phyloP scores from a whole-genome alignment of 176 grass and related monocot genomes.

The Rhynchospora breviuscula region DNA sequence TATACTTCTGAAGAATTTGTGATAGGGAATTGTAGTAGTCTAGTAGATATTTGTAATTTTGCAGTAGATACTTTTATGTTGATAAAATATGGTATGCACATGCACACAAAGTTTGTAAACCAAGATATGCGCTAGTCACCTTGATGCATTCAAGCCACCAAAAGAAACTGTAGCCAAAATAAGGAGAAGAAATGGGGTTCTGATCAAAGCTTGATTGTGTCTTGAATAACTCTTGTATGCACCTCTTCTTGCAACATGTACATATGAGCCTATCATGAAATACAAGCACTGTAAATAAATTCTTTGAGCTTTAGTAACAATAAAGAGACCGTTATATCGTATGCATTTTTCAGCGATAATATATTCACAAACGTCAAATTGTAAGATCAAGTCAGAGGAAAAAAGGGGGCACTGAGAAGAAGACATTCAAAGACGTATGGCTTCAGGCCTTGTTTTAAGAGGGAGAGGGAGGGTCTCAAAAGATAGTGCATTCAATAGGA shows the following conservation, averaged over 20 bases:
- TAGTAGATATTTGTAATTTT: background rate
- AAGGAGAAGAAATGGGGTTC: slow-evolving; percentile 66
- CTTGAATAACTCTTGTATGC: slow-evolving; percentile 34
- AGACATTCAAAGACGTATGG: background rate
- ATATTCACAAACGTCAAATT: background rate
- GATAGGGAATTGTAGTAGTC: background rate
- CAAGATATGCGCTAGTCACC: slow-evolving; percentile 28
- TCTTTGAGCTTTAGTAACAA: background rate
- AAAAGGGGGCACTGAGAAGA: background rate
- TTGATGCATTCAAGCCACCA: slow-evolving; percentile 56
- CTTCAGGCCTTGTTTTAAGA: too few species aligned
- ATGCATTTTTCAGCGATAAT: background rate
- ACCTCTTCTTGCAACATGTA: slow-evolving; percentile 60
- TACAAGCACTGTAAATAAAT: slow-evolving; percentile 1
- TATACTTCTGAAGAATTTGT: background rate
- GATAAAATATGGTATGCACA: background rate
- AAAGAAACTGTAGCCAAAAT: slow-evolving; percentile 64
- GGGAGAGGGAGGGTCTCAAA: too few species aligned
- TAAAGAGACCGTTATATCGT: background rate
- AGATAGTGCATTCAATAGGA: background rate
- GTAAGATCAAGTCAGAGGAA: background rate
- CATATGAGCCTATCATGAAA: slow-evolving; percentile 6
- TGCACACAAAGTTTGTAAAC: background rate
- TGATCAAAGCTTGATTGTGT: slow-evolving; percentile 41
- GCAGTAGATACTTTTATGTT: background rate